These are phyloP conservation scores for Neoascochyta sp. DNA, from an alignment of 2,329 filamentous ascomycete genomes.

Conservation along the genomic window DNA sequence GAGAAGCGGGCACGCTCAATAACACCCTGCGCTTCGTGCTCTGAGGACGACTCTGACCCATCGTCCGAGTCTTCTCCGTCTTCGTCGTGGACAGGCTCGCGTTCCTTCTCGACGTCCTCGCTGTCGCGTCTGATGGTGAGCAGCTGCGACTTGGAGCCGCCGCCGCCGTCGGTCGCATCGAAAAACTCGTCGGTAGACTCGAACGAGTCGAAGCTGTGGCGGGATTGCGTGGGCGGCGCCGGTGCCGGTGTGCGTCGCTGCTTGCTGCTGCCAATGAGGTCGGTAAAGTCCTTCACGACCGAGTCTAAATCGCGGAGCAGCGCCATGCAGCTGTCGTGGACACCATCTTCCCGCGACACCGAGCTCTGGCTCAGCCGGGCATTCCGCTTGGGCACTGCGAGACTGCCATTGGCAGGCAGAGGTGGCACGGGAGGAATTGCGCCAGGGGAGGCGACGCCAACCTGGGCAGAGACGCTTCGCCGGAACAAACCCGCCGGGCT, in stretches of 20 bases:
- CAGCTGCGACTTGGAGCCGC: constrained; percentile 55
- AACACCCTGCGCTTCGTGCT: constrained; percentile 49
- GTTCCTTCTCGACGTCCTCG: constrained; percentile 49
- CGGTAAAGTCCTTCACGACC: constrained; percentile 77
- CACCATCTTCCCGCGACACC: constrained; percentile 55
- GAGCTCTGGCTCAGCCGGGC: constrained; percentile 32
- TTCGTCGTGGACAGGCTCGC: constrained; percentile 22
- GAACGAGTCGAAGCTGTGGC: constrained; percentile 75
- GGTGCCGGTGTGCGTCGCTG: constrained; percentile 61
- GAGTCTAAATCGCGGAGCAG: constrained; percentile 81
- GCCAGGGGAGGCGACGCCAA: constrained; percentile 47
- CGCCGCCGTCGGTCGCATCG: constrained; percentile 69
- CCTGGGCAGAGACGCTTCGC: constrained; percentile 53
- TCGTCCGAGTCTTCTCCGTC: constrained; percentile 46
- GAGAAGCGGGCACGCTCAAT: constrained; percentile 36
- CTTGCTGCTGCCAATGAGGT: constrained; percentile 74
- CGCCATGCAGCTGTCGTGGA: constrained; percentile 79
- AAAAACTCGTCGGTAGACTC: constrained; percentile 83
- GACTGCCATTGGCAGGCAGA: constrained; percentile 30
- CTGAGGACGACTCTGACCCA: constrained; percentile 63
- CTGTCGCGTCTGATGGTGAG: constrained; percentile 69
- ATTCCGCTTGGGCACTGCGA: constrained; percentile 38
- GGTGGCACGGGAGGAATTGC: constrained; percentile 35
- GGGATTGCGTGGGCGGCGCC: constrained; percentile 40
- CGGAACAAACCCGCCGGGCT: constrained; percentile 45